phyloP scores from a whole-genome alignment of 768 basidiomycete genomes.

The Tephrocybe rancida region DNA sequence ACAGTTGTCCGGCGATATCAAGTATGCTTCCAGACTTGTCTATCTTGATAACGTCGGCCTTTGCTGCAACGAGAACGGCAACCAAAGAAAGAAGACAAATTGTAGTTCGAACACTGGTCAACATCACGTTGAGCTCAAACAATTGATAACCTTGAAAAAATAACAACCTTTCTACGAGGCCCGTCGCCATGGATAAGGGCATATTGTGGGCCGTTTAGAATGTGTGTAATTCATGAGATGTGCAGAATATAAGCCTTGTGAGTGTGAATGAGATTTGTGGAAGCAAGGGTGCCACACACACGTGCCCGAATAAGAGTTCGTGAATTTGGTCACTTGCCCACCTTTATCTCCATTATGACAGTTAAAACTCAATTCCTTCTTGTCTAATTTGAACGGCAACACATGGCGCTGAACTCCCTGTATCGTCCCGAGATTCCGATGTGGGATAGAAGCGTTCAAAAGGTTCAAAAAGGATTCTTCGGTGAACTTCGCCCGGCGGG shows the following conservation, averaged over 20 bases:
- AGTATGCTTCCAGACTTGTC: conserved; percentile 16
- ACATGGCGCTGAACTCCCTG: neutral
- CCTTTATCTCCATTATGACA: neutral
- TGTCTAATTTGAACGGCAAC: neutral
- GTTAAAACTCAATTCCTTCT: neutral
- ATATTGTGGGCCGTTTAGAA: neutral
- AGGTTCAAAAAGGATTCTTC: conserved; percentile 30
- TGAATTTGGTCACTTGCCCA: neutral
- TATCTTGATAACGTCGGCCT: conserved; percentile 7
- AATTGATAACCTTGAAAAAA: neutral
- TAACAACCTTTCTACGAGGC: neutral
- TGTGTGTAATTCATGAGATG: neutral
- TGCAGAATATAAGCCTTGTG: neutral
- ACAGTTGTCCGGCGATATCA: conserved; percentile 17
- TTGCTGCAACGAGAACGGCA: conserved; percentile 5
- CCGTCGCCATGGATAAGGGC: neutral
- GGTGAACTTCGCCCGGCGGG: conserved; percentile 25
- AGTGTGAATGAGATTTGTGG: neutral
- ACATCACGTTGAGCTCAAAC: neutral
- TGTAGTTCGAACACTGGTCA: conserved; percentile 3
- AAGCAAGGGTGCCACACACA: too few species aligned
- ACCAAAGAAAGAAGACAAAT: conserved; percentile 7
- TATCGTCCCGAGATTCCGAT: neutral
- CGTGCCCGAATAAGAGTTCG: neutral
- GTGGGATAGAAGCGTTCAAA: neutral